Base-by-base conservation (phyloP, 169 alveolate species). In the Plasmodium cynomolgi region DNA sequence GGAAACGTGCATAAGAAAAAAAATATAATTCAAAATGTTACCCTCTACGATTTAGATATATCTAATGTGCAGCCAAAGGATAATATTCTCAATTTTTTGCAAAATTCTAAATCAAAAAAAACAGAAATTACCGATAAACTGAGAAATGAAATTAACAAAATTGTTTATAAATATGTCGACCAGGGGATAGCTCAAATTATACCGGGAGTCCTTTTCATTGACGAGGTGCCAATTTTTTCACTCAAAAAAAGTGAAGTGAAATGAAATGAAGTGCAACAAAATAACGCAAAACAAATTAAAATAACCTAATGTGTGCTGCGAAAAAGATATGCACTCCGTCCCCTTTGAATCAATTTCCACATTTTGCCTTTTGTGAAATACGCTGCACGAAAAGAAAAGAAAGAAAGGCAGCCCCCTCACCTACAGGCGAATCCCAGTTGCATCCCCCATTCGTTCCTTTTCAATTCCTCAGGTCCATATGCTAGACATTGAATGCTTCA, bases 131-230 rank as follows among this genome's bases (percentile, higher is more conserved):
- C 99, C 11, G 99, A 99, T 86, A 99, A 98, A 95, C 98, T 99
- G 77, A 97, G 99, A 93, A 96, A 96, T 79, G 99, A 99, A 96
- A 98, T 99, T 83, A 99, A 99, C 96, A 98, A 99, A 96, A 99
- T 98, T 23, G 99, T 99, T 56, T 98, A 98, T 96, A 98, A 98
- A 95, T 99, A 98, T 91, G 98, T 98, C 41, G 99, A 98, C 81
- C 95, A 91, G 58, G 99, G 99, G 37, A 97, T 99, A 29, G 99
- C 99, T n/a, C 99, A 99, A 96, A 97, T 99, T 72, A 99, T 99
- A 31, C 99, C 99, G 34, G 99, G 99, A n/a, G 99, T 99, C 81
- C 94, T 99, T 58, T 99, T 99, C 95, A 99, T 99, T 82, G 99
- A 99, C 96, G 99, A 99, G 97, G 99, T 91, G 23, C 20, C 15